These are phyloP conservation scores for Scenedesmus sp. DNA, from an alignment of 163 green algal species.

Conservation along the genomic window DNA sequence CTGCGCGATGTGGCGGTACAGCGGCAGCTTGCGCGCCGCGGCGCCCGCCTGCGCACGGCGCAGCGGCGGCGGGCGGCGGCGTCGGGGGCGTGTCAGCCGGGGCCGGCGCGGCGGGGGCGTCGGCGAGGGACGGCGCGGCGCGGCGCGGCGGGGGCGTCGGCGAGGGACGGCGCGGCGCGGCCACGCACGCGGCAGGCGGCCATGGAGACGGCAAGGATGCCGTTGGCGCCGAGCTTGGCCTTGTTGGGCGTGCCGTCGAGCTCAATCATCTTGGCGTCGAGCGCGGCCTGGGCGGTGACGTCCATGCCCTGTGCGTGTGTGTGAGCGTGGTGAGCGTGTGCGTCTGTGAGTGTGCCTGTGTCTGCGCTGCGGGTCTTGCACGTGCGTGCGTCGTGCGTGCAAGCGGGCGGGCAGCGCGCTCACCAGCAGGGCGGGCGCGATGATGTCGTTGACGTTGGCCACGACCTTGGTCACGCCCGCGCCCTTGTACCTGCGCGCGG, in stretches of 20 bases:
- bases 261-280: constrained; percentile 96
- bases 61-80: too few species aligned
- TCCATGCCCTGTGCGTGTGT: constrained; percentile 15
- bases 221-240: constrained; percentile 96
- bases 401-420: neutral
- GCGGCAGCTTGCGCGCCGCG: constrained; percentile 89
- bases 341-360: neutral
- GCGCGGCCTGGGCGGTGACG: constrained; percentile 78
- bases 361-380: too few species aligned
- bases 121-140: too few species aligned
- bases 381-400: too few species aligned
- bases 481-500: constrained; percentile 60
- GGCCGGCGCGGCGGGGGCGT: too few species aligned
- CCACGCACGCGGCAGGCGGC: constrained; percentile 75
- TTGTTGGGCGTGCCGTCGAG: constrained; percentile 99
- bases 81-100: too few species aligned
- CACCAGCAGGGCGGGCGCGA: constrained; percentile 84
- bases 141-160: too few species aligned
- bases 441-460: constrained; percentile 93
- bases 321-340: neutral
- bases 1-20: constrained; percentile 97
- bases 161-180: too few species aligned
- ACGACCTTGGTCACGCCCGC: constrained; percentile 96
- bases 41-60: constrained; percentile 80
- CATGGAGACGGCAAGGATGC: constrained; percentile 97